These are phyloP conservation scores for Toxoplasma gondii DNA, from an alignment of 169 alveolate genomes.

Conservation along the genomic window DNA sequence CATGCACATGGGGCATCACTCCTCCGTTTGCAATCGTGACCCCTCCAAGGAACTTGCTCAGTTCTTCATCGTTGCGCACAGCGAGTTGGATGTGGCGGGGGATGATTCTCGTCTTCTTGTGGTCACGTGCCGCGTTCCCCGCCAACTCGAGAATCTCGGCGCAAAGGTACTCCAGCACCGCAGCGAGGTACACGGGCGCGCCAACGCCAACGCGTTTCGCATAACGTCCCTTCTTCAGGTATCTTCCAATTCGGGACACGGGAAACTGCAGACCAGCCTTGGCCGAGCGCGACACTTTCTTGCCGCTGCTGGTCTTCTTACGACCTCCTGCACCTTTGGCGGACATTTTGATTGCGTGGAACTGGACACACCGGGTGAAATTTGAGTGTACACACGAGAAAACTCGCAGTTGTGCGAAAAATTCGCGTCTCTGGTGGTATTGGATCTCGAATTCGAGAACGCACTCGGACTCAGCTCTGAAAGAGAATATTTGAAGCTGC, in stretches of 20 bases:
- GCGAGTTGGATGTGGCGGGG: slow-evolving; percentile 99
- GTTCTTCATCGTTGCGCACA: slow-evolving; percentile 98
- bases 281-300: slow-evolving; percentile 93
- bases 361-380: not conserved
- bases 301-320: slow-evolving; percentile 77
- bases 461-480: not conserved
- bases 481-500: not conserved
- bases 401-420: not conserved
- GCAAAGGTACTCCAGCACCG: slow-evolving; percentile 97
- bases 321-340: slow-evolving; percentile 82
- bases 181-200: slow-evolving; percentile 93
- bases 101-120: slow-evolving; percentile 96
- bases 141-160: slow-evolving; percentile 98
- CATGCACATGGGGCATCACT: slow-evolving; percentile 97
- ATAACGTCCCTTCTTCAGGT: slow-evolving; percentile 96
- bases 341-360: slow-evolving; percentile 38
- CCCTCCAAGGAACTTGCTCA: slow-evolving; percentile 96
- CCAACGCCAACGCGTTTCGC: slow-evolving; percentile 94
- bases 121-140: slow-evolving; percentile 98
- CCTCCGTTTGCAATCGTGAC: slow-evolving; percentile 98
- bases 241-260: slow-evolving; percentile 98
- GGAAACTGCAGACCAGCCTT: slow-evolving; percentile 99
- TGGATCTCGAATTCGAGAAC: not conserved
- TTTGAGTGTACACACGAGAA: not conserved
- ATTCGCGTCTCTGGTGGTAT: not conserved